A percentile compares a stretch with the other conserved stretches of the same genome.
Conservation (phyloP, 371 early-diverging fungal genomes). For the Mortierella sp. region DNA sequence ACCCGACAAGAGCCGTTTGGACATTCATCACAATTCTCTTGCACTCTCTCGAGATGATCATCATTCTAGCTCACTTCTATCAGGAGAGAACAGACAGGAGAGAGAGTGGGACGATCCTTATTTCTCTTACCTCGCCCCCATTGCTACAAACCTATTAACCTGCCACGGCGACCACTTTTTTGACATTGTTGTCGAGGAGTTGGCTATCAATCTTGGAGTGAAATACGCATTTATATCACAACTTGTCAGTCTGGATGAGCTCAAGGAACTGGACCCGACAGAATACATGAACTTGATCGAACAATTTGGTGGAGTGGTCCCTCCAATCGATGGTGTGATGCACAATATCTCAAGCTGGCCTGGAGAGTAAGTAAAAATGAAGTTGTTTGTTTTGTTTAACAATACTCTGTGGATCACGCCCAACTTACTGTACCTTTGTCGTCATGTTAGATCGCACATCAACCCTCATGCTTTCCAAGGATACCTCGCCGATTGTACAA, state of each 20-base stretch:
- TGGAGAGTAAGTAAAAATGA: slow-evolving; percentile 33
- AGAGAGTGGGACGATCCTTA: slow-evolving; percentile 41
- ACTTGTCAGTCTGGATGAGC: slow-evolving; percentile 47
- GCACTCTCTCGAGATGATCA: slow-evolving; percentile 8
- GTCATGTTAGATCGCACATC: slow-evolving; percentile 31
- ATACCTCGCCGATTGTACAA: slow-evolving; percentile 48
- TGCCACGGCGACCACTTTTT: slow-evolving; percentile 50
- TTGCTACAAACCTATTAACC: slow-evolving; percentile 38
- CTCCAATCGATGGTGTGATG: slow-evolving; percentile 55
- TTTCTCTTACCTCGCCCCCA: slow-evolving; percentile 39
- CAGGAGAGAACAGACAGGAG: slow-evolving; percentile 13
- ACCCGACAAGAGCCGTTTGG: slow-evolving; percentile 34
- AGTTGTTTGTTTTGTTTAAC: not conserved
- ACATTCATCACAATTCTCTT: slow-evolving; percentile 43
- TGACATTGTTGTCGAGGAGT: slow-evolving; percentile 35
- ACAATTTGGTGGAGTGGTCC: slow-evolving; percentile 50
- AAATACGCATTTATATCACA: slow-evolving; percentile 53
- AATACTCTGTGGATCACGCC: not conserved
- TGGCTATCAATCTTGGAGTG: slow-evolving; percentile 39
- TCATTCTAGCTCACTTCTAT: slow-evolving; percentile 10
- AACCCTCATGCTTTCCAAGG: slow-evolving; percentile 54
- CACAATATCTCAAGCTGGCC: slow-evolving; percentile 55
- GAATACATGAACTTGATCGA: slow-evolving; percentile 48
- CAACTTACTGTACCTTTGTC: not conserved
- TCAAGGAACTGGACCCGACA: slow-evolving; percentile 51